These are phyloP conservation scores for Nakazawaea wyomingensis DNA, from an alignment of 805 yeast species.

Conservation along the genomic window DNA sequence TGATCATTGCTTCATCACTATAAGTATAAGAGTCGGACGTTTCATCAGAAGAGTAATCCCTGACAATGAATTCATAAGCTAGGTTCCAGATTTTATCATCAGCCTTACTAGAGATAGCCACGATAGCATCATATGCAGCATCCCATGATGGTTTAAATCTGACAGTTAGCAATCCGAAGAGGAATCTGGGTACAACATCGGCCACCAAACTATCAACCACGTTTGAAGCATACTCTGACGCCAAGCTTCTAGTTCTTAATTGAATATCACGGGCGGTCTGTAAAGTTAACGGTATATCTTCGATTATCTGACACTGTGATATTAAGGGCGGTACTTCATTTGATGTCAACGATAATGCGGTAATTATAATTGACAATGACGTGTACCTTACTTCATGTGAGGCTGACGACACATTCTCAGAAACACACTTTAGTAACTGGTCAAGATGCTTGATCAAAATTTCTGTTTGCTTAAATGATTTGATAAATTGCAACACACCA, in stretches of 20 bases:
- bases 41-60: conserved; percentile 16
- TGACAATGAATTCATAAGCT: conserved; percentile 30
- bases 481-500: conserved; percentile 28
- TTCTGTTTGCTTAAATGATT: conserved; percentile 3
- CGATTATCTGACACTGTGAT: conserved; percentile 54
- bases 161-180: conserved; percentile 68
- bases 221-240: conserved; percentile 32
- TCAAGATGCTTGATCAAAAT: conserved; percentile 15
- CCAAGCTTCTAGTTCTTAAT: conserved; percentile 59
- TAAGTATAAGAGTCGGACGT: conserved; percentile 16
- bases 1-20: conserved; percentile 13
- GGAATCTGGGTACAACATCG: conserved; percentile 37
- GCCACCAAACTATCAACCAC: conserved; percentile 20
- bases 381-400: conserved; percentile 44
- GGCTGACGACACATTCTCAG: conserved; percentile 40
- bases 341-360: conserved; percentile 32
- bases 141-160: conserved; percentile 85
- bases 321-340: conserved; percentile 34
- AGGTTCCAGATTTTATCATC: conserved; percentile 52
- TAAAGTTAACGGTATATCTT: conserved; percentile 66
- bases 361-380: conserved; percentile 35
- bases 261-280: conserved; percentile 70
- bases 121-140: conserved; percentile 60
- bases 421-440: conserved; percentile 19
- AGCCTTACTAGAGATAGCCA: conserved; percentile 36